Percentiles rank a stretch among this genome's conserved stretches.
Conservation (phyloP, 2,329 filamentous ascomycete species). For the Pseudogymnoascus sp. region DNA sequence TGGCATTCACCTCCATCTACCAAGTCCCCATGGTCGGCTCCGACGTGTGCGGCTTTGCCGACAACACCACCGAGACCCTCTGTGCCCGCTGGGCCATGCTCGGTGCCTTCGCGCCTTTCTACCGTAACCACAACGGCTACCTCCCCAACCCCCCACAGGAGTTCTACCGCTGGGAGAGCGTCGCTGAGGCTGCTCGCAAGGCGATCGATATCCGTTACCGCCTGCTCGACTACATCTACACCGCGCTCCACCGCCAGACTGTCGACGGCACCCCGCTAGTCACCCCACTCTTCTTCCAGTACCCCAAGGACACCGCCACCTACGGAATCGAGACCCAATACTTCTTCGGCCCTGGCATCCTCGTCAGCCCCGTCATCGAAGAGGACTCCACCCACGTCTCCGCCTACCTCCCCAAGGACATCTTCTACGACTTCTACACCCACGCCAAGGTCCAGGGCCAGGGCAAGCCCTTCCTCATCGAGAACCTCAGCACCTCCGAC, state of each 20-base stretch:
- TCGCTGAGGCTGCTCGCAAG: constrained; percentile 56
- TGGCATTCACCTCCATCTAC: constrained; percentile 57
- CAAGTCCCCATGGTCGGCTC: constrained; percentile 62
- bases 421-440: constrained; percentile 46
- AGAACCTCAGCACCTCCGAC: constrained; percentile 35
- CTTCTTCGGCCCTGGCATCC: constrained; percentile 41
- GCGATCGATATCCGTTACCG: constrained; percentile 67
- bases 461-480: constrained; percentile 33
- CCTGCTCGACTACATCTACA: constrained; percentile 75
- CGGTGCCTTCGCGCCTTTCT: constrained; percentile 68
- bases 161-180: constrained; percentile 61
- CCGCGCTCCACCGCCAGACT: constrained; percentile 54
- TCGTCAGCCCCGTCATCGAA: constrained; percentile 43
- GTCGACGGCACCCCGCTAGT: constrained; percentile 56
- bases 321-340: constrained; percentile 43
- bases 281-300: constrained; percentile 65
- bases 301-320: constrained; percentile 44
- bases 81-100: constrained; percentile 70
- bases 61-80: constrained; percentile 57
- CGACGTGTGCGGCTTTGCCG: constrained; percentile 72
- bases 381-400: constrained; percentile 38
- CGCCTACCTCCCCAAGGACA: constrained; percentile 42
- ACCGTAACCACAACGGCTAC: constrained; percentile 61
- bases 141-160: constrained; percentile 51
- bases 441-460: constrained; percentile 36